These are phyloP conservation scores for Geotrichum restrictum DNA, from an alignment of 1,139 yeast species.

Conservation along the genomic window DNA sequence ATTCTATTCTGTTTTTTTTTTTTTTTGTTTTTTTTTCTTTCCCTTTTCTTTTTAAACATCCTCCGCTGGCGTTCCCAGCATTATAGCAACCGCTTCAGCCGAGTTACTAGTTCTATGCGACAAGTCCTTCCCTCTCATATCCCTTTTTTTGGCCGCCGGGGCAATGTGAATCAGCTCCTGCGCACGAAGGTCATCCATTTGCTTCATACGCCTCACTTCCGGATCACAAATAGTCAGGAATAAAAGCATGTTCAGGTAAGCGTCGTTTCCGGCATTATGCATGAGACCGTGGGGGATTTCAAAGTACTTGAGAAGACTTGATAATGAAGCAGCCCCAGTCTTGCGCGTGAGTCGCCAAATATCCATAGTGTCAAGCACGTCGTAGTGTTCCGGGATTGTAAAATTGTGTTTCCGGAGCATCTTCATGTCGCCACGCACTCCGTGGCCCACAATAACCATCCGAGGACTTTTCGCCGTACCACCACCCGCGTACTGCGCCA, in stretches of 20 bases:
- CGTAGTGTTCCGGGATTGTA: conserved; percentile 41
- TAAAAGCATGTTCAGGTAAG: conserved; percentile 60
- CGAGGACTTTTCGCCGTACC: conserved; percentile 20
- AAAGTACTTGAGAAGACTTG: conserved; percentile 49
- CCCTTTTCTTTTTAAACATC: no score
- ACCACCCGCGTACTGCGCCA: conserved; percentile 18
- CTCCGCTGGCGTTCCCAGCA: no score
- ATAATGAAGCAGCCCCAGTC: conserved; percentile 47
- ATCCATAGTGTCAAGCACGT: conserved; percentile 50
- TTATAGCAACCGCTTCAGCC: neutral
- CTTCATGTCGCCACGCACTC: conserved; percentile 56
- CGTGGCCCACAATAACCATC: conserved; percentile 63
- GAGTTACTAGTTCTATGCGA: no score
- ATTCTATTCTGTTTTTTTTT: neutral
- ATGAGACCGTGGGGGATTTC: conserved; percentile 59
- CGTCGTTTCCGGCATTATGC: conserved; percentile 84
- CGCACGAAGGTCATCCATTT: conserved; percentile 31
- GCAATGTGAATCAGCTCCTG: neutral
- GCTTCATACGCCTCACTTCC: conserved; percentile 39
- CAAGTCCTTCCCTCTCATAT: conserved; percentile 13
- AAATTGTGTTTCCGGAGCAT: conserved; percentile 53
- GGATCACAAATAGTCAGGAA: conserved; percentile 57
- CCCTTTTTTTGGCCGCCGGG: conserved; percentile 6
- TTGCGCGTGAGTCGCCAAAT: conserved; percentile 40
- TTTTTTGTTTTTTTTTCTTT: neutral